Percentiles rank a stretch among this genome's conserved stretches.
phyloP scores from a whole-genome alignment of 2,329 filamentous ascomycete species.

The Penicillium hordei region DNA sequence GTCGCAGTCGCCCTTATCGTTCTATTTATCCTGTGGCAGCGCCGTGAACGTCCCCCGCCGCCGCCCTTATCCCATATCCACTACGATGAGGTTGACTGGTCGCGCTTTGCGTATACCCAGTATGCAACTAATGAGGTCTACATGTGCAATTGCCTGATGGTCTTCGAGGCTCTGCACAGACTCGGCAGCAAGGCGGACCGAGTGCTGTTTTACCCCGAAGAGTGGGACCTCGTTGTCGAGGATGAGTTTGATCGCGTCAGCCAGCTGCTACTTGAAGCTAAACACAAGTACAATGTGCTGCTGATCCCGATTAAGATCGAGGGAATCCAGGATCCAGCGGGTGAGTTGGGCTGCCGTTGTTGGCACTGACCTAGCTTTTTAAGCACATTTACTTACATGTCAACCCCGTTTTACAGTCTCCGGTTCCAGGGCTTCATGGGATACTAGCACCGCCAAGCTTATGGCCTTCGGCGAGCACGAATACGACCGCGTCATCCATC shows the following conservation, averaged over 20 bases:
- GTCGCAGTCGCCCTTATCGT: slow-evolving; percentile 25
- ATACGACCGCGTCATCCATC: slow-evolving; percentile 58
- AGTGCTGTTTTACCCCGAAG: slow-evolving; percentile 44
- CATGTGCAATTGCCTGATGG: slow-evolving; percentile 45
- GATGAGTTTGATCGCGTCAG: slow-evolving; percentile 37
- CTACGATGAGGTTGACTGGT: slow-evolving; percentile 42
- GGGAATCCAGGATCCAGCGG: slow-evolving; percentile 25
- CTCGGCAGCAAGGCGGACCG: slow-evolving; percentile 43
- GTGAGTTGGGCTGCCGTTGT: slow-evolving; percentile 18
- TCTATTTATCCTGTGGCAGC: slow-evolving; percentile 29
- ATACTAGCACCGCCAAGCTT: slow-evolving; percentile 66
- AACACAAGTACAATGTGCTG: slow-evolving; percentile 51
- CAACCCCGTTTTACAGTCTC: background rate
- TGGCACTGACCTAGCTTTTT: background rate
- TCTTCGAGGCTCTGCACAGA: slow-evolving; percentile 43
- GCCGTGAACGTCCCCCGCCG: slow-evolving; percentile 20
- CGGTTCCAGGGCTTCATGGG: slow-evolving; percentile 53
- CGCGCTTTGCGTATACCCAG: slow-evolving; percentile 45
- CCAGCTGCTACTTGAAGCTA: slow-evolving; percentile 51
- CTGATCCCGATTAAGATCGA: slow-evolving; percentile 50
- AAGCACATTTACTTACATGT: slow-evolving; percentile 3
- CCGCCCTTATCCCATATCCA: slow-evolving; percentile 28
- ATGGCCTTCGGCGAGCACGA: slow-evolving; percentile 67
- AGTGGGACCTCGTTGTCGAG: slow-evolving; percentile 39
- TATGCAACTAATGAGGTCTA: slow-evolving; percentile 45